A percentile compares a stretch with the other conserved stretches of the same genome.
These are phyloP conservation scores for Paramecium primaurelia DNA, from an alignment of 73 alveolate genomes.

Conservation along the genomic window DNA sequence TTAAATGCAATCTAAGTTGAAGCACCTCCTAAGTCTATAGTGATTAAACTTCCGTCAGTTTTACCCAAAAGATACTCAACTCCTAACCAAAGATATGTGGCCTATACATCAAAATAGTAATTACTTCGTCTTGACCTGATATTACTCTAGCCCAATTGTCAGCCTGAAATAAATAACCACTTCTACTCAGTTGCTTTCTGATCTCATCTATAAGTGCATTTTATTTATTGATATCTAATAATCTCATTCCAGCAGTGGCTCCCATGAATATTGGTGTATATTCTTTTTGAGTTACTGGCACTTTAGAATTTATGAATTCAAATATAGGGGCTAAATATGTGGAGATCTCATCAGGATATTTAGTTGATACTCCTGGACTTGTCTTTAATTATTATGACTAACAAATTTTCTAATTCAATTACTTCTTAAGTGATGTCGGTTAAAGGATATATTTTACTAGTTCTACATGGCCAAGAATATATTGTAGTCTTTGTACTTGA, in stretches of 20 bases:
- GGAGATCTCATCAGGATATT: not conserved
- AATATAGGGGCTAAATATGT: constrained; percentile 2
- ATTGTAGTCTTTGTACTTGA: constrained; percentile 41
- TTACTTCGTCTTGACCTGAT: constrained; percentile 61
- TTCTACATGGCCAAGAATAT: constrained; percentile 50
- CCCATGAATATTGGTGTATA: constrained; percentile 56
- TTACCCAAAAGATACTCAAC: not conserved
- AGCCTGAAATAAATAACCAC: constrained; percentile 37
- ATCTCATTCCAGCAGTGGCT: constrained; percentile 65
- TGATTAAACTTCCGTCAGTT: not conserved
- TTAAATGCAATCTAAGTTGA: constrained; percentile 47
- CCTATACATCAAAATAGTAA: not conserved
- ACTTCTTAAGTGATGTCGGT: not conserved
- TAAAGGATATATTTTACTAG: not conserved
- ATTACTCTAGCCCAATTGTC: constrained; percentile 53
- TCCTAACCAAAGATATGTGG: constrained; percentile 29
- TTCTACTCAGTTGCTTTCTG: not conserved
- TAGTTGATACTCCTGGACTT: not conserved
- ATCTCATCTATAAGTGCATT: constrained; percentile 39
- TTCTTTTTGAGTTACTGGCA: constrained; percentile 17
- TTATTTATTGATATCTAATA: constrained; percentile 29
- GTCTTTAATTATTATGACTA: not conserved
- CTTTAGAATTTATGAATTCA: not conserved
- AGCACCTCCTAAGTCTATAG: constrained; percentile 60
- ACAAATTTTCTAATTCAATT: not conserved